phyloP scores from a whole-genome alignment of 208 protist species.

The Endotrypanum monterogeii region DNA sequence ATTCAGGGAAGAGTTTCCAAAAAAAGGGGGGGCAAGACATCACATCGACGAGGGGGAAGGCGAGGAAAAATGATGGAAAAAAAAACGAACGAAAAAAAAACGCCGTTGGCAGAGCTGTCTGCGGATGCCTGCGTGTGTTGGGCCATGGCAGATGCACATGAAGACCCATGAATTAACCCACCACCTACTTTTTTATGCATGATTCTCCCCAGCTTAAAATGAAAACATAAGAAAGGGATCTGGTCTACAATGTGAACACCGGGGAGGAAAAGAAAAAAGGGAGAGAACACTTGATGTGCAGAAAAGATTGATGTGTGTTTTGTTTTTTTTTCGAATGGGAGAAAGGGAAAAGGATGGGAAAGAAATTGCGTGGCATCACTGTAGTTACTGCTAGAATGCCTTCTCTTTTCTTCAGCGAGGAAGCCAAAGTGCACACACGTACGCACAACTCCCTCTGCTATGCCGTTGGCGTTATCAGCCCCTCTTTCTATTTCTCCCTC shows the following conservation, averaged over 20 bases:
- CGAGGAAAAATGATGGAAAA: background rate
- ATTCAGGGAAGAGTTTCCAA: background rate
- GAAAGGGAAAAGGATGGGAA: background rate
- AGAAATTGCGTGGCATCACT: too few relatives aligned
- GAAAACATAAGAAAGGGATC: background rate
- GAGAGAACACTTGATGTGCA: background rate
- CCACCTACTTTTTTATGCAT: background rate
- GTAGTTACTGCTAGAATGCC: background rate
- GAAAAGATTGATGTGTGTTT: background rate
- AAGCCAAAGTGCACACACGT: background rate
- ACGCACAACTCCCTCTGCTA: background rate
- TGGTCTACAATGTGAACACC: background rate
- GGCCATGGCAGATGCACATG: background rate
- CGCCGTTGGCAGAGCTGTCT: background rate
- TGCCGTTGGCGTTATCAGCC: background rate
- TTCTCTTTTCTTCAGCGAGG: background rate
- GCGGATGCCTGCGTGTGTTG: background rate
- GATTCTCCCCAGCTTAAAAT: background rate
- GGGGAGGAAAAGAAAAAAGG: background rate
- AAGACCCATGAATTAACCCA: background rate
- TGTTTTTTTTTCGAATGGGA: background rate
- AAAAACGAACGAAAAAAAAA: background rate
- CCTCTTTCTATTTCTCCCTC: background rate
- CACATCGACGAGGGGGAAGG: background rate
- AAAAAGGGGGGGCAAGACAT: background rate